These are phyloP conservation scores for Ascodesmis nigricans DNA, from an alignment of 495 filamentous ascomycete genomes.

Conservation along the genomic window DNA sequence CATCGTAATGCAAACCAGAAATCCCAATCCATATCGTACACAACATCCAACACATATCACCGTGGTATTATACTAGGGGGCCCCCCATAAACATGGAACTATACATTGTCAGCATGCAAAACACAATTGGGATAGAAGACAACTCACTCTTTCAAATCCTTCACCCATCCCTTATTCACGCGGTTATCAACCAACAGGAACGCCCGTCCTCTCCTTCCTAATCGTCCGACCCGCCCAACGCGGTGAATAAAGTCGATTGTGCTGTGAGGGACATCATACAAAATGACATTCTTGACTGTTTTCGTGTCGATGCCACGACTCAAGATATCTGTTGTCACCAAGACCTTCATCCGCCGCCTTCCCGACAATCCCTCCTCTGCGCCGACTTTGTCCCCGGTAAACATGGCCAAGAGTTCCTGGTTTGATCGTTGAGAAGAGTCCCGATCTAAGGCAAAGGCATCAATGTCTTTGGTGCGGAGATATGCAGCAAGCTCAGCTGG, in stretches of 20 bases:
- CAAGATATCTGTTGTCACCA: conserved; percentile 81
- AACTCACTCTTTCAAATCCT: conserved; percentile 30
- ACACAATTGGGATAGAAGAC: not conserved
- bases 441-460: conserved; percentile 58
- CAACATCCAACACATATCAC: too few species aligned
- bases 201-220: conserved; percentile 75
- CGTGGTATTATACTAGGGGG: conserved; percentile 2
- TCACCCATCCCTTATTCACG: conserved; percentile 72
- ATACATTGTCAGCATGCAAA: not conserved
- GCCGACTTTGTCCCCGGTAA: conserved; percentile 31
- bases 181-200: conserved; percentile 75
- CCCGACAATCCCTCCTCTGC: conserved; percentile 3
- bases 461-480: conserved; percentile 62
- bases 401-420: conserved; percentile 48
- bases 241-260: conserved; percentile 96
- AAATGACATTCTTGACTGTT: conserved; percentile 70
- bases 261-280: conserved; percentile 89
- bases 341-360: conserved; percentile 53
- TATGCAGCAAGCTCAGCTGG: conserved; percentile 60
- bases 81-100: conserved; percentile 5
- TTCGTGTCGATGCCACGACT: conserved; percentile 87
- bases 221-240: conserved; percentile 70
- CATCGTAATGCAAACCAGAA: too few species aligned
- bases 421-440: conserved; percentile 55
- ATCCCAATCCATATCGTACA: too few species aligned